Percentiles rank a stretch among this genome's conserved stretches.
Conservation (phyloP, 78 protist species). For the Isochrysis galbana region DNA sequence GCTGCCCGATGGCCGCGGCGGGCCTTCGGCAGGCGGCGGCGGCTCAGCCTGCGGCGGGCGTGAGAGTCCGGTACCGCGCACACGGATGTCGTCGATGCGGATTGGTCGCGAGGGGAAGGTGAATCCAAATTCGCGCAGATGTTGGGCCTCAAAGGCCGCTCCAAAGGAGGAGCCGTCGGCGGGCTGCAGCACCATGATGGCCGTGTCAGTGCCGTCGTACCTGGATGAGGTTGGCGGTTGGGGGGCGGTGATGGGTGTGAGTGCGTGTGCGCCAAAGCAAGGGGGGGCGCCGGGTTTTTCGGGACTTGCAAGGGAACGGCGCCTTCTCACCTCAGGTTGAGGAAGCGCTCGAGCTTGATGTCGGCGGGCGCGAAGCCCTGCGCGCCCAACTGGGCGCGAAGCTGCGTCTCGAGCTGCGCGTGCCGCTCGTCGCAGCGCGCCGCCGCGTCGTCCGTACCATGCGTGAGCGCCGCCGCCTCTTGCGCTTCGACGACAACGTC, state of each 20-base stretch:
- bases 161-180: neutral
- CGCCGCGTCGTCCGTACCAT: neutral
- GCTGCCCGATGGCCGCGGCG: neutral
- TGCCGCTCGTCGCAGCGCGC: neutral
- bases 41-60: neutral
- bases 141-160: neutral
- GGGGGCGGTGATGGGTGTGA: too few species aligned
- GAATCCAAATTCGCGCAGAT: constrained; percentile 62
- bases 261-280: too few species aligned
- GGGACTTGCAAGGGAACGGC: too few species aligned
- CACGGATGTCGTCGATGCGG: constrained; percentile 86
- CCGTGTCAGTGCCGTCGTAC: constrained; percentile 79
- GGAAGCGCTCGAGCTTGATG: neutral
- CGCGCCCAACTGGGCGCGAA: neutral
- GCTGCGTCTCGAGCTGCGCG: neutral
- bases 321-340: constrained; percentile 80
- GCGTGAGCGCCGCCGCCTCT: neutral
- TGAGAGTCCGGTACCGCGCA: constrained; percentile 57
- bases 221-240: too few species aligned
- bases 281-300: too few species aligned
- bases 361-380: constrained; percentile 27
- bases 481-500: constrained; percentile 63
- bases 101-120: constrained; percentile 48
- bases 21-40: neutral
- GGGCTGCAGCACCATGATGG: constrained; percentile 70